These are phyloP conservation scores for Drosera capensis DNA, from an alignment of 148 eudicot genomes.

Conservation along the genomic window DNA sequence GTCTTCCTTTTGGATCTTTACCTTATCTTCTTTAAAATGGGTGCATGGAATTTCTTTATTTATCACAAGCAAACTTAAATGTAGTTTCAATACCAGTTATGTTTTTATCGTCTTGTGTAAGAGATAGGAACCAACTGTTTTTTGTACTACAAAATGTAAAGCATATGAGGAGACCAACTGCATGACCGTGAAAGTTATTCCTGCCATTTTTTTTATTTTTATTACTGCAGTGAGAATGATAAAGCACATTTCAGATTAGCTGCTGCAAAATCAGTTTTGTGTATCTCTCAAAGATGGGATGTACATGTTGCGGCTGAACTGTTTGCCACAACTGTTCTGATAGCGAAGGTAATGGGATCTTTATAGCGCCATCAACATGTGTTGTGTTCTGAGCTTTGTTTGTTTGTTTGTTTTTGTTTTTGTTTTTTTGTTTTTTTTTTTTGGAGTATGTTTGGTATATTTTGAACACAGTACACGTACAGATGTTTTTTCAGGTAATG, in stretches of 20 bases:
- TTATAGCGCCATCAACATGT: neutral
- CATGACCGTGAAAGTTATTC: neutral
- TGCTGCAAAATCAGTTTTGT: conserved; percentile 77
- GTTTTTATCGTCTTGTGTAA: no score
- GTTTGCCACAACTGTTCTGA: conserved; percentile 45
- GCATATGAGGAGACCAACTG: neutral
- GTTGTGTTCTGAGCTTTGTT: no score
- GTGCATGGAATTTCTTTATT: no score
- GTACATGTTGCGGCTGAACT: conserved; percentile 57
- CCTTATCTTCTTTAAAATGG: no score
- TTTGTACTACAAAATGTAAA: neutral
- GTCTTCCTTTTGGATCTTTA: neutral
- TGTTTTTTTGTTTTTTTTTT: neutral
- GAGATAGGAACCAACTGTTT: no score
- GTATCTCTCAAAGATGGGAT: conserved; percentile 90
- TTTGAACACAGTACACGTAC: no score
- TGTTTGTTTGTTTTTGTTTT: no score
- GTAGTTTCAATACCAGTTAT: no score
- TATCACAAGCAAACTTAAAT: no score
- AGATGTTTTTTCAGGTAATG: no score
- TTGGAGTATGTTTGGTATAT: no score
- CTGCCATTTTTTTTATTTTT: conserved; percentile 2
- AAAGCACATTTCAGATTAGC: conserved; percentile 47
- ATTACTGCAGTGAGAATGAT: conserved; percentile 45
- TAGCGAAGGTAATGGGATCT: conserved; percentile 53